Evolutionary conservation across 202 grass and related monocot species (phyloP).

Genomic region (Musa balbisiana): DNA sequence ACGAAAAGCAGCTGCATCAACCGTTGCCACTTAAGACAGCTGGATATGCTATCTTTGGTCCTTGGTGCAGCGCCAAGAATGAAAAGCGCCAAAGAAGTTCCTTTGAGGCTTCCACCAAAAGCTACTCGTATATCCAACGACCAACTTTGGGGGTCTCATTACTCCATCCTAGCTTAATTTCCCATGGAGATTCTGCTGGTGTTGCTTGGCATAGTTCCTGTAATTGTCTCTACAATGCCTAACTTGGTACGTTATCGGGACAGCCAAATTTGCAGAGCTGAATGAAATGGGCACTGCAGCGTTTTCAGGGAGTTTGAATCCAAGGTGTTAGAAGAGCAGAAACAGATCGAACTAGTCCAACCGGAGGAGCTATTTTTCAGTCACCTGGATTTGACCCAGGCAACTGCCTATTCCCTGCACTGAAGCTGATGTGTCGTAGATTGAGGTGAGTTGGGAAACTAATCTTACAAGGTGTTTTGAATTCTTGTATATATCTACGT

Average conservation of each 20-base stretch:
- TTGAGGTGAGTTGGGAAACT: too few species aligned
- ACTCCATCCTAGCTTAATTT: neutral
- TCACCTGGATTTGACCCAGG: neutral
- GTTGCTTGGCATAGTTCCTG: neutral
- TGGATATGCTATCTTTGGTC: neutral
- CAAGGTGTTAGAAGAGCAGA: too few species aligned
- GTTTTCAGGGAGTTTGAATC: neutral
- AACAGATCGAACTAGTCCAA: neutral
- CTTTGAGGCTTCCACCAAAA: too few species aligned
- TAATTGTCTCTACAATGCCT: neutral
- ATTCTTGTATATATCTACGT: too few species aligned
- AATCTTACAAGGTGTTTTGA: too few species aligned
- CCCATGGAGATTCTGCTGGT: neutral
- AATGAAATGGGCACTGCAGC: neutral
- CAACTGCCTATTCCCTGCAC: neutral
- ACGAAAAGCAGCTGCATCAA: neutral
- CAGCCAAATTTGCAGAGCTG: neutral
- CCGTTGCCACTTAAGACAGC: neutral
- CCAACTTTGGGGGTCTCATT: neutral
- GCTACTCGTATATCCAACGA: too few species aligned
- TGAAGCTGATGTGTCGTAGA: too few species aligned
- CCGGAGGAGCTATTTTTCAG: neutral
- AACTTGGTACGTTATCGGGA: neutral
- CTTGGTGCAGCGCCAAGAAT: neutral
- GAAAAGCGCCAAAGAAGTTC: too few species aligned